A percentile compares a stretch with the other conserved stretches of the same genome.
phyloP scores from a whole-genome alignment of 257 asterid genomes.

The Cynanchum wilfordii region DNA sequence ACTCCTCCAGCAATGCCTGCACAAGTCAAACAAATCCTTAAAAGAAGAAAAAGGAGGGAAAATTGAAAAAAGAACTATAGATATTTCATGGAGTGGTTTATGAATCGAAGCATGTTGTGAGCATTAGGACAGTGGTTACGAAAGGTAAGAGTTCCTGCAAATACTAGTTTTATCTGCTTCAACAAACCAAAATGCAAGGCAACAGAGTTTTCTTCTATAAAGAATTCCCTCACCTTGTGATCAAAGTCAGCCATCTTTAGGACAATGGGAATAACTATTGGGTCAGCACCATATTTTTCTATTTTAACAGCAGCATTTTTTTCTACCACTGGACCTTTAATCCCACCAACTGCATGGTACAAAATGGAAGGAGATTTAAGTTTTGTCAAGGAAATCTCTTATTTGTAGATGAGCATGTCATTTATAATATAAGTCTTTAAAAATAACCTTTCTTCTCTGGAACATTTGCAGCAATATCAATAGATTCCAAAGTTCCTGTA shows the following conservation, averaged over 20 bases:
- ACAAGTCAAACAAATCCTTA: slow-evolving; percentile 19
- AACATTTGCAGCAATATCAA: slow-evolving; percentile 33
- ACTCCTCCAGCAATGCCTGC: slow-evolving; percentile 97
- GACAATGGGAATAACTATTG: slow-evolving; percentile 81
- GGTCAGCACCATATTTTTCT: slow-evolving; percentile 76
- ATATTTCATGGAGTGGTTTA: not conserved
- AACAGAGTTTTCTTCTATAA: slow-evolving; percentile 10
- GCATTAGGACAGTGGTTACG: not conserved
- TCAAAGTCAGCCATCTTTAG: slow-evolving; percentile 94
- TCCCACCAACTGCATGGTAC: slow-evolving; percentile 41
- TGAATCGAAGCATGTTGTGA: too few relatives aligned
- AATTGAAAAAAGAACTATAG: not conserved
- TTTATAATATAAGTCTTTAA: not conserved
- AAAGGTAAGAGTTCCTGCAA: not conserved
- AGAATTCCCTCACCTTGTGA: slow-evolving; percentile 61
- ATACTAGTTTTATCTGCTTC: not conserved
- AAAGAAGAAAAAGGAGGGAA: not conserved
- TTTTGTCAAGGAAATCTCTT: slow-evolving; percentile 14
- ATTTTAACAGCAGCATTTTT: slow-evolving; percentile 36
- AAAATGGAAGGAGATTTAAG: slow-evolving; percentile 9
- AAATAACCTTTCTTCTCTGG: slow-evolving; percentile 44
- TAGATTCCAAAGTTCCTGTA: slow-evolving; percentile 44
- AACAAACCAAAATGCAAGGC: slow-evolving; percentile 1
- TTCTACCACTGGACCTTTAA: slow-evolving; percentile 39
- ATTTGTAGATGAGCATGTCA: not conserved